Conservation (phyloP, 495 filamentous ascomycete species). For the Aspergillus leporis region DNA sequence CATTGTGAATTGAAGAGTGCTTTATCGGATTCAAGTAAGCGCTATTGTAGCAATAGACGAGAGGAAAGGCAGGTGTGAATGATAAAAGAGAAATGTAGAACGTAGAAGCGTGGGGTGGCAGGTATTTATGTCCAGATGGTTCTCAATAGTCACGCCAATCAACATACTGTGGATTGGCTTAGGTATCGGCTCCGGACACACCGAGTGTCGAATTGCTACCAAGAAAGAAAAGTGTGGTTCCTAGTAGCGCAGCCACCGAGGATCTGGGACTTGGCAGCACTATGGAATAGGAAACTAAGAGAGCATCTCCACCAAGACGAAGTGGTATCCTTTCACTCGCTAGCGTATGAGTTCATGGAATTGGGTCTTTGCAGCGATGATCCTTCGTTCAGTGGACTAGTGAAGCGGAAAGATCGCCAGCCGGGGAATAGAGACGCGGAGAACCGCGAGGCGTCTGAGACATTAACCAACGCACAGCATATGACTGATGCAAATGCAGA, state of each 20-base stretch:
- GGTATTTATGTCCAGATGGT: not conserved
- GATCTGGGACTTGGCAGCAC: not conserved
- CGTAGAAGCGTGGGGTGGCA: slow-evolving; percentile 2
- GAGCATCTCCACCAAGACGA: not conserved
- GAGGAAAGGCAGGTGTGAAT: not conserved
- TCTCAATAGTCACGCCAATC: not conserved
- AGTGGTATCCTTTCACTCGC: not conserved
- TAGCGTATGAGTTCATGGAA: not conserved
- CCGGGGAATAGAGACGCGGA: not conserved
- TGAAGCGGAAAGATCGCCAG: not conserved
- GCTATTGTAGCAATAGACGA: slow-evolving; percentile 4
- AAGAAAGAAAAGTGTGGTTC: not conserved
- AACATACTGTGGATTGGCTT: not conserved
- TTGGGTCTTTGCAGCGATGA: not conserved
- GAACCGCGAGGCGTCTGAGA: not conserved
- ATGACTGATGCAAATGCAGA: not conserved
- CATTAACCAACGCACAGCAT: not conserved
- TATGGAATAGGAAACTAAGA: not conserved
- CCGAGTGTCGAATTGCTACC: not conserved
- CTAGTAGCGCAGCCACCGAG: too few relatives aligned
- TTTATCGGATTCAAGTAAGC: not conserved
- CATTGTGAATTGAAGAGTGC: slow-evolving; percentile 25
- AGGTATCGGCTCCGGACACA: not conserved
- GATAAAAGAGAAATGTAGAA: not conserved
- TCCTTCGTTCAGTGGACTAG: not conserved